Evolutionary conservation across 495 filamentous ascomycete species (phyloP), one percentile per base, ranked within the genome.

Genomic region (Hypoxylon rickii): DNA sequence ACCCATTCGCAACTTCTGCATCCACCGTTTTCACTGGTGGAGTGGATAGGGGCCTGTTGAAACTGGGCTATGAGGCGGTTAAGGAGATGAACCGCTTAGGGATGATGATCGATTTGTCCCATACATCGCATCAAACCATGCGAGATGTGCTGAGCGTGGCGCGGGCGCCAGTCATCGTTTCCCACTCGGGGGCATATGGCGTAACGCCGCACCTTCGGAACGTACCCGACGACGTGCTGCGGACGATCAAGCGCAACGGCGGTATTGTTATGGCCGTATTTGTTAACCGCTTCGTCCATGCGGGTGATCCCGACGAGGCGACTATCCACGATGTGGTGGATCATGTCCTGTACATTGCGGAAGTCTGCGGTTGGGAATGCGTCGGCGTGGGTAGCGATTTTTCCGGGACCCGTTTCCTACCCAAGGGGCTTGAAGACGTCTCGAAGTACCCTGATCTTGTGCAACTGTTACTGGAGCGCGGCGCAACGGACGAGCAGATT

Each of bases 311-410:
- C 0, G 70, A 68, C 1, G 76, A 83, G 34, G 75, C 80, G 1
- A 89, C 83, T 1, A 64, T 90, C n/a, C 70, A 78, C 40, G 81
- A 84, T 32, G 85, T 89, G 2, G 86, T 81, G 15, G 76, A 83
- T 18, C 85, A 87, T 58, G 81, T 87, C 43, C 46, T 79, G 10
- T 70, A 87, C 52, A 78, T 86, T 32, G 85, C 75, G 0, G 52
- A 76, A 3, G 65, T 73, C 4, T 79, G 82, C 15, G 85, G 85
- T 0, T 86, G 78, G 55, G 75, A 81, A 20, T 74, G 84, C 68
- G 76, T 88, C 20, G 85, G 85, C 0, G 46, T 88, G 6, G 85
- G 85, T 0, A 82, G 82, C 50, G 85, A 88, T 57, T 88, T 83
- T 64, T 83, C 85, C 46, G 85, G 85, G 1, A 87, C 85, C 29